phyloP scores from a whole-genome alignment of 2,329 filamentous ascomycete species.

The Pyrenophora teres region DNA sequence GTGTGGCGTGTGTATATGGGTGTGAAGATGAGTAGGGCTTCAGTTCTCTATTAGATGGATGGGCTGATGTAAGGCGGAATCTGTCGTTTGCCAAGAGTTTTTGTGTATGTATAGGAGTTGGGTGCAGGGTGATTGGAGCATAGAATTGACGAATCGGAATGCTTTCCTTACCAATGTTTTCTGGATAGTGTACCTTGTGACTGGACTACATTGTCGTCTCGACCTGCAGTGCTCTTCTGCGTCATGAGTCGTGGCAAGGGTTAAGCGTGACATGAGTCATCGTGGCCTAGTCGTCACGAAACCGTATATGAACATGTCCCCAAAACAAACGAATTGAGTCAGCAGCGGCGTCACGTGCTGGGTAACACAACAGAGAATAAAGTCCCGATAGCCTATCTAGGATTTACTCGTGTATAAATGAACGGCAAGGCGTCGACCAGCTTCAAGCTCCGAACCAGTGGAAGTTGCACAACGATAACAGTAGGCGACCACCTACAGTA shows the following conservation, averaged over 20 bases:
- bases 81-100: neutral
- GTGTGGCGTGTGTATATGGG: neutral
- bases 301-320: neutral
- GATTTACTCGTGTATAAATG: neutral
- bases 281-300: too few species aligned
- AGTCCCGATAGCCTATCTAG: neutral
- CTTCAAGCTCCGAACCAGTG: too few species aligned
- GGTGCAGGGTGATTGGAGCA: neutral
- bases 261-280: too few species aligned
- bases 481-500: neutral
- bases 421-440: neutral
- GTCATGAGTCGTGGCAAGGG: too few species aligned
- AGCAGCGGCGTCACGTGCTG: too few species aligned
- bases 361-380: too few species aligned
- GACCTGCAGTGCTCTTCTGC: too few species aligned
- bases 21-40: neutral
- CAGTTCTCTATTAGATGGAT: neutral
- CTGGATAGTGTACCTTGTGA: too few species aligned
- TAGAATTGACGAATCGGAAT: neutral
- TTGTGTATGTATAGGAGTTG: neutral
- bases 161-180: too few species aligned
- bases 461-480: too few species aligned
- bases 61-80: constrained; percentile 10
- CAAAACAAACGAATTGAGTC: too few species aligned
- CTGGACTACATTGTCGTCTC: too few species aligned